Evolutionary conservation across 2,329 filamentous ascomycete genomes (phyloP).

Genomic region (Coleophoma eucalyptorum): DNA sequence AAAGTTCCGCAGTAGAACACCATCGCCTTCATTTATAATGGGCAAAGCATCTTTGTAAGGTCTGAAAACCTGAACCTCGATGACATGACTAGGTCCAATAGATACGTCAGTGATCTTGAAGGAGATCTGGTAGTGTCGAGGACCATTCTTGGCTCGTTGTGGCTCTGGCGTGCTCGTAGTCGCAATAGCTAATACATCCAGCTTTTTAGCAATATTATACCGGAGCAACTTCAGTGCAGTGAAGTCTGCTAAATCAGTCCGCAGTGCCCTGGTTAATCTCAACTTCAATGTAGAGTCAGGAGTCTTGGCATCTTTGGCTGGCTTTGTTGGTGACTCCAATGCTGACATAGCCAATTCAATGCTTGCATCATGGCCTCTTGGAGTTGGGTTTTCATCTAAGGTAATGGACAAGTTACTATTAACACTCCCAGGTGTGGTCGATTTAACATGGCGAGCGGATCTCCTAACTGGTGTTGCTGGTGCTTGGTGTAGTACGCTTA

Average conservation of each 20-base stretch:
- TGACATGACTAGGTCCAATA: slow-evolving; percentile 43
- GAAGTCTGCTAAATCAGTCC: slow-evolving; percentile 45
- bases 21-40: slow-evolving; percentile 50
- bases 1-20: slow-evolving; percentile 54
- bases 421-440: slow-evolving; percentile 2
- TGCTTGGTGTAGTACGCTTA: background rate
- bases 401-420: slow-evolving; percentile 10
- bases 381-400: slow-evolving; percentile 14
- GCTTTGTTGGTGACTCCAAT: slow-evolving; percentile 19
- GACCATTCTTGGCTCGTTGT: slow-evolving; percentile 51
- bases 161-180: slow-evolving; percentile 46
- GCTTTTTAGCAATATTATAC: slow-evolving; percentile 41
- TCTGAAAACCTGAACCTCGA: slow-evolving; percentile 54
- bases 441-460: slow-evolving; percentile 1
- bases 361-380: slow-evolving; percentile 24
- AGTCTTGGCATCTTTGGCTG: slow-evolving; percentile 14
- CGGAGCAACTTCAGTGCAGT: slow-evolving; percentile 48
- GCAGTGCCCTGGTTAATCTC: slow-evolving; percentile 18
- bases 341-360: slow-evolving; percentile 22
- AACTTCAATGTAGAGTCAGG: slow-evolving; percentile 11
- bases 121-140: slow-evolving; percentile 55
- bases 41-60: slow-evolving; percentile 55
- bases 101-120: slow-evolving; percentile 56
- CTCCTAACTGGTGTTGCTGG: background rate
- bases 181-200: slow-evolving; percentile 53